Base-by-base conservation (phyloP, 2,329 filamentous ascomycete genomes). In the Penicillium crustosum region DNA sequence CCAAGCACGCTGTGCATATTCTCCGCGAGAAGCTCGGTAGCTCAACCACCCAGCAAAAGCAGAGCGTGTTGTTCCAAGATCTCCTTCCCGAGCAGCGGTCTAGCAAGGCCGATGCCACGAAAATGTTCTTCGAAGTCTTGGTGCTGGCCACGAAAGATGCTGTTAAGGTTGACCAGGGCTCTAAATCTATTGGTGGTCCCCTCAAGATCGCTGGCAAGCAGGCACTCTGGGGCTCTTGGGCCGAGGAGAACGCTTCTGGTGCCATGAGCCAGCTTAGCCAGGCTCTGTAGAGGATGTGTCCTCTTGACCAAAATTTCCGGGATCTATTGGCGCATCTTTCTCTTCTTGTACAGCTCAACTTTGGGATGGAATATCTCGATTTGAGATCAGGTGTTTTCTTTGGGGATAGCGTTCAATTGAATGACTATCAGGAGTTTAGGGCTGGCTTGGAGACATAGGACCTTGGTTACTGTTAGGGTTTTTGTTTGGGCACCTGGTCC, bases 91-190 rank as follows among this genome's bases (percentile, higher is more conserved):
- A 96, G 76, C 79, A 82, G 63, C 85, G 84, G 60, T 93, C 93
- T 0, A 91, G 84, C 64, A 90, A 91, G 75, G 89, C 89, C 9
- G 94, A 97, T 68, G 94, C 94, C 0, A 99, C 94, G 43, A 97
- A 97, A 82, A 97, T 99, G 92, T 99, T 99, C 80, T 99, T 99
- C 69, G 94, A 99, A 78, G 89, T 94, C 54, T 82, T 99, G 25
- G 94, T 99, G 3, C 83, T 99, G 47, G 94, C 93, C 6, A 99
- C 94, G 42, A 99, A 99, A 79, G 94, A 99, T 73, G 94, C 94
- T 29, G 90, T 99, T 78, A 96, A 96, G 77, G 91, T 97, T 27
- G 93, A 97, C 73, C 94, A 99, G 76, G 84, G 84, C 49, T 81
- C 87, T 61, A 84, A 83, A 15, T 70, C 82, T 38, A 83, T 97